Percentiles rank a stretch among this genome's conserved stretches.
Evolutionary conservation across 805 yeast species (phyloP).

Genomic region (Schwanniomyces occidentalis): DNA sequence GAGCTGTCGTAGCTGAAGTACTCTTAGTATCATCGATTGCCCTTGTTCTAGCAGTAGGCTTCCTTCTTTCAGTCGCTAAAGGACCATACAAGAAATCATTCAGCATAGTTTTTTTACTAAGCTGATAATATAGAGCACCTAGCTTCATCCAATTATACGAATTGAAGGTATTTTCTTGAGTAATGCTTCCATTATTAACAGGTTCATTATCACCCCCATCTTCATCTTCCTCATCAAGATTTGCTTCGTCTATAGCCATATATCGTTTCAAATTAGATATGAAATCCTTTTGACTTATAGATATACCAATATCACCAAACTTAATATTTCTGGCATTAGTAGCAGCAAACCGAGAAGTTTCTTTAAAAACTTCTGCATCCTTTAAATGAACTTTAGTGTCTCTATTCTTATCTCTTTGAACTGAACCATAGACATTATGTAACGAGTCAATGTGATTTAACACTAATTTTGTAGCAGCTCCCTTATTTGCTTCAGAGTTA

Average conservation of each 20-base stretch:
- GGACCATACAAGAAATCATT: constrained; percentile 73
- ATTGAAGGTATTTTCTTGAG: constrained; percentile 33
- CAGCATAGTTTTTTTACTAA: constrained; percentile 49
- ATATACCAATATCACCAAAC: constrained; percentile 55
- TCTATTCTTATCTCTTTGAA: constrained; percentile 33
- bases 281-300: constrained; percentile 51
- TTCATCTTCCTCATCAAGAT: constrained; percentile 11
- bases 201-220: constrained; percentile 17
- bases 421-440: constrained; percentile 46
- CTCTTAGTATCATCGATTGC: constrained; percentile 45
- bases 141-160: constrained; percentile 59
- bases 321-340: constrained; percentile 62
- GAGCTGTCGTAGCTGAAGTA: constrained; percentile 50
- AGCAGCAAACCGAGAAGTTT: constrained; percentile 62
- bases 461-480: constrained; percentile 56
- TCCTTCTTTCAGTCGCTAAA: constrained; percentile 56
- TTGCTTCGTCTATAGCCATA: constrained; percentile 21
- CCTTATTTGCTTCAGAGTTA: constrained; percentile 54
- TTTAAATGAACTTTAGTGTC: constrained; percentile 40
- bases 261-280: constrained; percentile 35
- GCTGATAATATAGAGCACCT: constrained; percentile 51
- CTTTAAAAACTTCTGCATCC: constrained; percentile 65
- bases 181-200: constrained; percentile 10
- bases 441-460: constrained; percentile 44
- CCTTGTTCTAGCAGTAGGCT: constrained; percentile 30